These are phyloP conservation scores for Glycyrrhiza uralensis DNA, from an alignment of 306 rosid species.

Conservation along the genomic window DNA sequence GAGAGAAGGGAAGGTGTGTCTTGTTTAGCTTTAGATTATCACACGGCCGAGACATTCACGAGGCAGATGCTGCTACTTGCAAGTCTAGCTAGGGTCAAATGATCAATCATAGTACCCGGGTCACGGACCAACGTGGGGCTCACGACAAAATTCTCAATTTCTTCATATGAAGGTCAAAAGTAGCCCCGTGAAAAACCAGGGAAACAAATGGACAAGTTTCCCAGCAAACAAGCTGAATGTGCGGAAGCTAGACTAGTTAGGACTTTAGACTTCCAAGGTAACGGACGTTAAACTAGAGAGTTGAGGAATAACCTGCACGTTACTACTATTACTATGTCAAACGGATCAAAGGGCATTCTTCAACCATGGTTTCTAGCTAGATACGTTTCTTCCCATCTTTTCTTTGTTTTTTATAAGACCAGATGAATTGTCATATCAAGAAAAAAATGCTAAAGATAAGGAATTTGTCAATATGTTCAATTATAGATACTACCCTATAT, in stretches of 20 bases:
- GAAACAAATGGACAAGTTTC: constrained; percentile 15
- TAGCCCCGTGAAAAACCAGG: constrained; percentile 41
- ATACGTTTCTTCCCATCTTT: not conserved
- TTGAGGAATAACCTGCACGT: not conserved
- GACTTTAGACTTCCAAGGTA: not conserved
- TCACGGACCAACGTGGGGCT: constrained; percentile 42
- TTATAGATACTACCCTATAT: not conserved
- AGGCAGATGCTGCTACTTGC: constrained; percentile 6
- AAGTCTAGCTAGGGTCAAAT: constrained; percentile 15
- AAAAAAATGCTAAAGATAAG: not conserved
- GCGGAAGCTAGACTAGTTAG: constrained; percentile 17
- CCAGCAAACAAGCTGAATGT: constrained; percentile 23
- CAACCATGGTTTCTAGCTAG: not conserved
- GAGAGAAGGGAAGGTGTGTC: not conserved
- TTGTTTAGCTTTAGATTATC: not conserved
- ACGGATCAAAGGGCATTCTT: not conserved
- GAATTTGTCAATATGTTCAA: not conserved
- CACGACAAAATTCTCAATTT: constrained; percentile 33
- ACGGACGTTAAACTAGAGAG: not conserved
- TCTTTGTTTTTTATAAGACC: not conserved
- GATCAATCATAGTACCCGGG: constrained; percentile 10
- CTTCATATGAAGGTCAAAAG: constrained; percentile 32
- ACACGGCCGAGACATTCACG: not conserved
- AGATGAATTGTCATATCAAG: not conserved
- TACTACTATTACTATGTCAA: not conserved